A percentile compares a stretch with the other conserved stretches of the same genome.
Conservation (phyloP, 1,284 basidiomycete genomes). For the Leccinum discolor region DNA sequence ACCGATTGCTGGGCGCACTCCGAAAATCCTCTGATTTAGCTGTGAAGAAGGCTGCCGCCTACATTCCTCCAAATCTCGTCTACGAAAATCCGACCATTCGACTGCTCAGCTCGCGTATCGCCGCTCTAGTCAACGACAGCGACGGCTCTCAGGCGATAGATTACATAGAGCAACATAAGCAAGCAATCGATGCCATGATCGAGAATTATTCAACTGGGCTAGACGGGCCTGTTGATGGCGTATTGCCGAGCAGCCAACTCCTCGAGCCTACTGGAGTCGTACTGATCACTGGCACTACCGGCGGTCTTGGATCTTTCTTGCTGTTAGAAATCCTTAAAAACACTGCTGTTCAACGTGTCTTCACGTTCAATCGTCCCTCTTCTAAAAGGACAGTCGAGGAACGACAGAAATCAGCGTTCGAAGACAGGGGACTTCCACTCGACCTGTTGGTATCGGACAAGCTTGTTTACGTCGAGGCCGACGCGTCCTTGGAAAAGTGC, state of each 20-base stretch:
- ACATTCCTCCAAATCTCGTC: slow-evolving; percentile 16
- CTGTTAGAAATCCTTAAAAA: neutral
- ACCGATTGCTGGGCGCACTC: slow-evolving; percentile 16
- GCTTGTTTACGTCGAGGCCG: slow-evolving; percentile 13
- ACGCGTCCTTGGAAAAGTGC: slow-evolving; percentile 13
- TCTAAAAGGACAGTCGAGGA: slow-evolving; percentile 1
- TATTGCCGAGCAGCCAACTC: neutral
- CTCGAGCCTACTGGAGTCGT: neutral
- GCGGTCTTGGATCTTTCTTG: neutral
- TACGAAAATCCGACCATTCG: slow-evolving; percentile 19
- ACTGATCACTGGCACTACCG: neutral
- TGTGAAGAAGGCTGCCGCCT: neutral
- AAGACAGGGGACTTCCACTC: slow-evolving; percentile 8
- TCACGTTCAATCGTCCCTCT: slow-evolving; percentile 24
- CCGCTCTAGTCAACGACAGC: slow-evolving; percentile 1
- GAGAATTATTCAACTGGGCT: slow-evolving; percentile 1
- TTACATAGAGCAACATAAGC: neutral
- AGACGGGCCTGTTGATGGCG: neutral
- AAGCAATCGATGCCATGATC: slow-evolving; percentile 17
- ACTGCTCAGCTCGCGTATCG: slow-evolving; percentile 8
- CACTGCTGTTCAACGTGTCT: slow-evolving; percentile 18
- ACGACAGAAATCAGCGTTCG: slow-evolving; percentile 9
- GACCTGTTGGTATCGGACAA: slow-evolving; percentile 6
- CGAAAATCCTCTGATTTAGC: slow-evolving; percentile 6
- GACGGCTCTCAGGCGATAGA: neutral